Evolutionary conservation across 1,139 yeast genomes (phyloP), one percentile per base, ranked within the genome.

Genomic region (Nakaseomyces delphensis): DNA sequence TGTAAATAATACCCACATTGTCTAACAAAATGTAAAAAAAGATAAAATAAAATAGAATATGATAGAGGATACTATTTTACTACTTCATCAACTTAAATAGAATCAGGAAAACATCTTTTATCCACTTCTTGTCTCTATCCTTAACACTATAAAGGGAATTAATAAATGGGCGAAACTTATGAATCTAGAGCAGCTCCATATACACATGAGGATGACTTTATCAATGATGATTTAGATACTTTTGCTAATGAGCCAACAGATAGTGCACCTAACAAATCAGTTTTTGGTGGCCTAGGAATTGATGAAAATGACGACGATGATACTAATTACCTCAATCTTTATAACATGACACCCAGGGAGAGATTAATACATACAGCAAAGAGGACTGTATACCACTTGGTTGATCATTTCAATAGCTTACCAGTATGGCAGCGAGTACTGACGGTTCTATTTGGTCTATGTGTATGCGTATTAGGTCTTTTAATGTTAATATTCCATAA

Each of bases 401-500:
- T 46, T 3, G 49, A 49, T 16, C 49, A 49, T 29, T 59, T 46
- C 35, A 28, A 45, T 13, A 43, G 40, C 6, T 44, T 60, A 31
- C 51, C 56, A 10, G 32, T 36, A 16, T 54, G 60, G 58, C 60
- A 60, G 38, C 45, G 52, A 39, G 30, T 44, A 5, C 3, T 49
- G 18, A 36, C 55, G 3, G 23, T 43, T 3, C 14, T 52, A 3
- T 41, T 49, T 11, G 59, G 55, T 2, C 42, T 48, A 7, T 35
- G 53, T 23, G 57, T 52, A 11, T 37, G 51, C 14, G 39, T 53
- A 5, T 40, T 59, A 1, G 66, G 65, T 1, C 41, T 71, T 2
- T 35, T 68, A 14, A 57, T 67, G 35, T 42, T 77, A 20, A 59
- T 76, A 2, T 77, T 73, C 64, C 82, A 77, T 55, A 63, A 68